Conservation (phyloP, 441 rosid species). For the Bocquillonia castaneifolia region DNA sequence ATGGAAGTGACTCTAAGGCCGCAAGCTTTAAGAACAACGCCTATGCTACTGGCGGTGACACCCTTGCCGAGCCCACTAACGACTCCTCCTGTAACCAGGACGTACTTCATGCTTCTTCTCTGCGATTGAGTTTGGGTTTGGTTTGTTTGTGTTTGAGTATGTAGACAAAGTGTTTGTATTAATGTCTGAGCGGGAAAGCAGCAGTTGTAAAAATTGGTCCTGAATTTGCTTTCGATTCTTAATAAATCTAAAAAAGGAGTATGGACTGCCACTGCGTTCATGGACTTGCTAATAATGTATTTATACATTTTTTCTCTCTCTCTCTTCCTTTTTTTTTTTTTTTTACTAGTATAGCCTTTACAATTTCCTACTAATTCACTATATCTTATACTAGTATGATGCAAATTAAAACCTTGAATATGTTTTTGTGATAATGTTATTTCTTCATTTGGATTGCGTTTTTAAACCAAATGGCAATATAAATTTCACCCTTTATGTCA, state of each 20-base stretch:
- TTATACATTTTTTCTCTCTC: conserved; percentile 1
- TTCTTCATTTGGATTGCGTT: too few relatives aligned
- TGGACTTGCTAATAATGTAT: background rate
- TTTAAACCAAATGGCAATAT: too few relatives aligned
- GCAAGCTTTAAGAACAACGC: conserved; percentile 75
- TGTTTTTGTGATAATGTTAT: too few relatives aligned
- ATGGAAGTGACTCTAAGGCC: conserved; percentile 91
- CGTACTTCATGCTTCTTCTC: conserved; percentile 68
- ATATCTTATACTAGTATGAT: too few relatives aligned
- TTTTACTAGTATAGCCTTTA: too few relatives aligned
- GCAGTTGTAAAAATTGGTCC: background rate
- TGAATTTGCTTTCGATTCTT: conserved; percentile 16
- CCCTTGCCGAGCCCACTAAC: conserved; percentile 96
- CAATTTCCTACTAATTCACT: too few relatives aligned
- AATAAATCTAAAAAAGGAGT: conserved; percentile 20
- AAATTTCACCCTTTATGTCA: too few relatives aligned
- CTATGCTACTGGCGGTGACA: conserved; percentile 85
- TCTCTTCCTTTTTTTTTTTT: background rate
- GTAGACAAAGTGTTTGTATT: conserved; percentile 42
- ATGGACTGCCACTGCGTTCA: conserved; percentile 12
- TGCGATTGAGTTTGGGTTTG: background rate
- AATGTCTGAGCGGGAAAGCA: conserved; percentile 44
- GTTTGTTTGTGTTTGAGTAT: background rate
- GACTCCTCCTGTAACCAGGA: conserved; percentile 89
- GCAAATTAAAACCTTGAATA: too few relatives aligned